These are phyloP conservation scores for Boletales sp. DNA, from an alignment of 768 basidiomycete species.

Conservation along the genomic window DNA sequence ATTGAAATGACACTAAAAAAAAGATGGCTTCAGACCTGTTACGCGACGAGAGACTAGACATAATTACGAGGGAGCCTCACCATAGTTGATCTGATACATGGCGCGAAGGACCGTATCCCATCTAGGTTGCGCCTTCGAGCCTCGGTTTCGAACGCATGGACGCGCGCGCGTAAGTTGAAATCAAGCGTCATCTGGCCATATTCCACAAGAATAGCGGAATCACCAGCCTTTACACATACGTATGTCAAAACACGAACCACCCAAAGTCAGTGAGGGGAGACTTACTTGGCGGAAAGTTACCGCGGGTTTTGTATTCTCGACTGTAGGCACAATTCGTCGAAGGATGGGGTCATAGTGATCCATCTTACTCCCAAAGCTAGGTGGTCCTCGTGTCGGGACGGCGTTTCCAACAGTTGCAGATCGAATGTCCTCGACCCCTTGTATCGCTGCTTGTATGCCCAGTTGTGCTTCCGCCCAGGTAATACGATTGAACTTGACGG, in stretches of 20 bases:
- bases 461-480: constrained; percentile 39
- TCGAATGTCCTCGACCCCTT: constrained; percentile 31
- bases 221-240: constrained; percentile 49
- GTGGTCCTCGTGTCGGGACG: not conserved
- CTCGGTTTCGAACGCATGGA: constrained; percentile 51
- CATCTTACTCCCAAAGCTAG: not conserved
- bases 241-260: not conserved
- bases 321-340: not conserved
- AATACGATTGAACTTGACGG: constrained; percentile 50
- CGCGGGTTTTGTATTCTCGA: constrained; percentile 19
- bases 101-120: constrained; percentile 42
- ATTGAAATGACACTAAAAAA: constrained; percentile 48
- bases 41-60: not conserved
- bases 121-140: constrained; percentile 29
- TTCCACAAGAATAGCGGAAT: constrained; percentile 60
- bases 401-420: not conserved
- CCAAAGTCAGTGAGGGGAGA: not conserved
- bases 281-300: constrained; percentile 55
- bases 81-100: constrained; percentile 58
- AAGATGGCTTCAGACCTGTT: not conserved
- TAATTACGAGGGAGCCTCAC: constrained; percentile 28
- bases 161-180: constrained; percentile 49
- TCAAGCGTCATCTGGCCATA: constrained; percentile 55
- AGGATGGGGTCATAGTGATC: constrained; percentile 10
- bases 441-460: constrained; percentile 19